These are phyloP conservation scores for Ceratocystis ficicola DNA, from an alignment of 2,329 filamentous ascomycete species.

Conservation along the genomic window DNA sequence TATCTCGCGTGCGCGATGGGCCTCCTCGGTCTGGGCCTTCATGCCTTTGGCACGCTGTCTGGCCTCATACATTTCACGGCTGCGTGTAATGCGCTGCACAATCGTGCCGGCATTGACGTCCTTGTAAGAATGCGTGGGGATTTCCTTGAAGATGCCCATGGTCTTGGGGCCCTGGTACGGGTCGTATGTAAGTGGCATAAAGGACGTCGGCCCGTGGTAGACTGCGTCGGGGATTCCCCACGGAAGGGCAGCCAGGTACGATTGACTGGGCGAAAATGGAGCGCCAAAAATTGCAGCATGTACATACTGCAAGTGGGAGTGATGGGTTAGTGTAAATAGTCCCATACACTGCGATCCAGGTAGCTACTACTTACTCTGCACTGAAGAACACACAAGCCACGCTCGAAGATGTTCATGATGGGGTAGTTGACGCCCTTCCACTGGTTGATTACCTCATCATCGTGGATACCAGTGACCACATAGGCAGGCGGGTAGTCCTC, in stretches of 20 bases:
- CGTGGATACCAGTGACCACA: slow-evolving; percentile 86
- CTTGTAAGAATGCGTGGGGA: slow-evolving; percentile 64
- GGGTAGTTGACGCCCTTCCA: slow-evolving; percentile 98
- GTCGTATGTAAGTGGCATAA: slow-evolving; percentile 69
- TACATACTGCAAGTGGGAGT: slow-evolving; percentile 51
- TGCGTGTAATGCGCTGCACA: slow-evolving; percentile 78
- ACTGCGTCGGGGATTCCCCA: slow-evolving; percentile 64
- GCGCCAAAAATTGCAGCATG: slow-evolving; percentile 80
- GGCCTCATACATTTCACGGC: slow-evolving; percentile 78
- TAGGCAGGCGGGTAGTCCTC: slow-evolving; percentile 71
- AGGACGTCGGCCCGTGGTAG: slow-evolving; percentile 92
- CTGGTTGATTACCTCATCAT: slow-evolving; percentile 86
- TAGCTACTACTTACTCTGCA: slow-evolving; percentile 56
- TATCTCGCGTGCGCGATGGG: slow-evolving; percentile 48
- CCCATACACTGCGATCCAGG: neutral
- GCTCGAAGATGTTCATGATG: slow-evolving; percentile 98
- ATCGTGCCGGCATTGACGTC: slow-evolving; percentile 88
- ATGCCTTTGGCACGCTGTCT: slow-evolving; percentile 80
- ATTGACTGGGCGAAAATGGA: slow-evolving; percentile 70
- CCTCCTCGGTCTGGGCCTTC: slow-evolving; percentile 66
- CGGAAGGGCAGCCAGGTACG: slow-evolving; percentile 65
- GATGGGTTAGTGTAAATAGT: neutral
- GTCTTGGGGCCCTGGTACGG: slow-evolving; percentile 69
- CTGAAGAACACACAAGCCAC: slow-evolving; percentile 86
- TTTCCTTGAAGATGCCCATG: slow-evolving; percentile 73